phyloP scores from a whole-genome alignment of 2,329 filamentous ascomycete species.

The Hypomyces perniciosus region DNA sequence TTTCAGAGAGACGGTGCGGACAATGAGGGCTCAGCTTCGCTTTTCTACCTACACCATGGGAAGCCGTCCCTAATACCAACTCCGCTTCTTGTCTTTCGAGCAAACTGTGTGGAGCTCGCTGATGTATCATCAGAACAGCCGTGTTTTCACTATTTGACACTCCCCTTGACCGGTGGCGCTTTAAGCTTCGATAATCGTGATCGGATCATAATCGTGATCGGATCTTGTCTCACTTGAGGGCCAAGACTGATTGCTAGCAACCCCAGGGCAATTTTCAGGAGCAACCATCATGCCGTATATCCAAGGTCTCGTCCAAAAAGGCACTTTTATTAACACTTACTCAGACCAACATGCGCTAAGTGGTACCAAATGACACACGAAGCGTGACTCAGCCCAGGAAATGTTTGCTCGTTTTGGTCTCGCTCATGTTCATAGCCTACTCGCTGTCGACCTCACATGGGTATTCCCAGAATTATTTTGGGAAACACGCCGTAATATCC shows the following conservation, averaged over 20 bases:
- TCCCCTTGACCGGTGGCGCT: not conserved
- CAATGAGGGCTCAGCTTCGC: too few relatives aligned
- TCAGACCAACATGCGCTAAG: not conserved
- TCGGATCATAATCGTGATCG: not conserved
- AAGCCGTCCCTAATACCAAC: too few relatives aligned
- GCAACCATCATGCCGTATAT: conserved; percentile 5
- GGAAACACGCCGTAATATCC: not conserved
- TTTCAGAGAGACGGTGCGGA: too few relatives aligned
- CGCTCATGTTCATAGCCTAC: too few relatives aligned
- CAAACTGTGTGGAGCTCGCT: too few relatives aligned
- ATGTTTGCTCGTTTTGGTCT: too few relatives aligned
- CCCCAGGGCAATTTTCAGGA: not conserved
- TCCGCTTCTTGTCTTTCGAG: too few relatives aligned
- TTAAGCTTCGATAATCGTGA: conserved; percentile 6
- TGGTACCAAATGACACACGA: not conserved
- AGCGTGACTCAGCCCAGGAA: too few relatives aligned
- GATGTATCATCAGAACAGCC: too few relatives aligned
- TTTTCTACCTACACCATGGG: too few relatives aligned
- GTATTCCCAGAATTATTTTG: not conserved
- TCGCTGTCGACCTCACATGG: not conserved
- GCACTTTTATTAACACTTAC: not conserved
- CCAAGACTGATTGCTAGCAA: conserved; percentile 1
- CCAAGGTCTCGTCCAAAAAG: not conserved
- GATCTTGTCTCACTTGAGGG: conserved; percentile 12
- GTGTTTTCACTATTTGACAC: not conserved